Evolutionary conservation across 495 filamentous ascomycete genomes (phyloP).

Genomic region (Chlorociboria aeruginascens): DNA sequence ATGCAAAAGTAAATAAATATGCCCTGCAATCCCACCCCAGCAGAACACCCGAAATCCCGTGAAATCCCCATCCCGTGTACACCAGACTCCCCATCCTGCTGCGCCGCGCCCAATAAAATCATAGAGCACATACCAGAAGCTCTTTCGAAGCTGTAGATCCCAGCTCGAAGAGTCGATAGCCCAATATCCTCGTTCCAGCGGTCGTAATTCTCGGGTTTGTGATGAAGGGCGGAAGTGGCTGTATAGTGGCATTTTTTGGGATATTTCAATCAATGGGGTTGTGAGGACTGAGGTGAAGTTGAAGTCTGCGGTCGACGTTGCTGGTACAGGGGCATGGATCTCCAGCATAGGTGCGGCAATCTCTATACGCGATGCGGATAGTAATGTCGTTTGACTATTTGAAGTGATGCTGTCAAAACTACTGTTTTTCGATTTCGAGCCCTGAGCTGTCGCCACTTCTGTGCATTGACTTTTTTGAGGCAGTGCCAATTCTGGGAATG

Average conservation of each 20-base stretch:
- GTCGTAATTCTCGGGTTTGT: constrained; percentile 36
- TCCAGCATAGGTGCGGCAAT: constrained; percentile 1
- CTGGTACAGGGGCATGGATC: constrained; percentile 34
- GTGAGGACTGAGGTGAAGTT: constrained; percentile 40
- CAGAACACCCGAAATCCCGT: constrained; percentile 44
- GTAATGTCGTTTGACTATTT: neutral
- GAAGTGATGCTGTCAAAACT: neutral
- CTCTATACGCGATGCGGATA: neutral
- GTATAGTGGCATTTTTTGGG: constrained; percentile 34
- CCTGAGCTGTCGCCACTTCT: neutral
- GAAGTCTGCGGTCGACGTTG: constrained; percentile 28
- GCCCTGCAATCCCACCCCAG: constrained; percentile 49
- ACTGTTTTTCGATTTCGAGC: too few species aligned
- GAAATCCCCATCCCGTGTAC: constrained; percentile 27
- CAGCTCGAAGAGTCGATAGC: constrained; percentile 36
- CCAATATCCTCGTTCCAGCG: constrained; percentile 62
- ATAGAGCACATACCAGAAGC: constrained; percentile 50
- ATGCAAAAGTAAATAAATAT: constrained; percentile 55
- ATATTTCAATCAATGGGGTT: constrained; percentile 38
- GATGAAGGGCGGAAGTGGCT: constrained; percentile 38
- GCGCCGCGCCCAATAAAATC: constrained; percentile 43
- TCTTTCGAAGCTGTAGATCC: constrained; percentile 24
- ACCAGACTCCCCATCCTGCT: constrained; percentile 58
- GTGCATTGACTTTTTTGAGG: neutral
- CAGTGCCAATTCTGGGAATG: neutral